Evolutionary conservation across 176 grass and related monocot genomes (phyloP).

Genomic region (Eleusine coracana): DNA sequence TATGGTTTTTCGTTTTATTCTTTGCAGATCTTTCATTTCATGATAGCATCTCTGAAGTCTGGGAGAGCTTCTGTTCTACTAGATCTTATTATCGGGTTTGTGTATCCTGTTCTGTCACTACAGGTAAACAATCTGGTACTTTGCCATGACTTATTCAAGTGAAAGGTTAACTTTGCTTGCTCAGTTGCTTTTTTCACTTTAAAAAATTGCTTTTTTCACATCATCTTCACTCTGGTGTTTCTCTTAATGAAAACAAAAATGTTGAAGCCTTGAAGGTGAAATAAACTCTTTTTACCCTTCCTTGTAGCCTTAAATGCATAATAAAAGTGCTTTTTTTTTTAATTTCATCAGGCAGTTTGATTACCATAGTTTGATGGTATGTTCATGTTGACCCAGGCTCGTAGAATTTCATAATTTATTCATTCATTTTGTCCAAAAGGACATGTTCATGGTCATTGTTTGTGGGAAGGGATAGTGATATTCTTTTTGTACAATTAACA

Average conservation of each 20-base stretch:
- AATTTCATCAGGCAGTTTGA: neutral
- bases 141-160: neutral
- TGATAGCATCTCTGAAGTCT: slow-evolving; percentile 84
- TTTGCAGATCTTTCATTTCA: slow-evolving; percentile 93
- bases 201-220: neutral
- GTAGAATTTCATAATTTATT: neutral
- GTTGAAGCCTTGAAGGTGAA: neutral
- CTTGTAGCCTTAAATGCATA: neutral
- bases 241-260: neutral
- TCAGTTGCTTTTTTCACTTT: neutral
- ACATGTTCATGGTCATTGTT: neutral
- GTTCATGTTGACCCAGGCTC: slow-evolving; percentile 4
- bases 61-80: slow-evolving; percentile 89
- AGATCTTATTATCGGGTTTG: slow-evolving; percentile 67
- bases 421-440: neutral
- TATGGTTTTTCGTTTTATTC: slow-evolving; percentile 32
- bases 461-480: neutral
- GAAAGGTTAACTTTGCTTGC: neutral
- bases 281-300: neutral
- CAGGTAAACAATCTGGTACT: slow-evolving; percentile 60
- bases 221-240: neutral
- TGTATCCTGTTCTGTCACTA: slow-evolving; percentile 86
- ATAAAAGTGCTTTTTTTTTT: slow-evolving; percentile 23
- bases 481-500: slow-evolving; percentile 6
- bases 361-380: neutral